Conservation (phyloP, 2,329 filamentous ascomycete species). For the Fusarium camptoceras region DNA sequence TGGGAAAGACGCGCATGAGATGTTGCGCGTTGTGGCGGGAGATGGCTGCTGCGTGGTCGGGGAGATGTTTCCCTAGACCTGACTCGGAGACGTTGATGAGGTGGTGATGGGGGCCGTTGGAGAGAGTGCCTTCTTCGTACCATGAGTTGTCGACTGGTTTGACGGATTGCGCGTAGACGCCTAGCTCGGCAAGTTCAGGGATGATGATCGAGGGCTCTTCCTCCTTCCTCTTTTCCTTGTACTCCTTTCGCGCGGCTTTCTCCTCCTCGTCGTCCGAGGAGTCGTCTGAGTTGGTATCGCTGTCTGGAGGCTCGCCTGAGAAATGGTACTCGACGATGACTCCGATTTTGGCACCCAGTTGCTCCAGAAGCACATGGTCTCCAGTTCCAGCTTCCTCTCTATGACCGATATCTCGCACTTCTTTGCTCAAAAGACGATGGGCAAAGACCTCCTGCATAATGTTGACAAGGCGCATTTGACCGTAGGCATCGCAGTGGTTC, state of each 20-base stretch:
- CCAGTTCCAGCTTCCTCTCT: constrained; percentile 63
- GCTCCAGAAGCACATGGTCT: constrained; percentile 67
- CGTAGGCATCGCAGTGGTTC: constrained; percentile 71
- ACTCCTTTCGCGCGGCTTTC: constrained; percentile 61
- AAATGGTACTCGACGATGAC: constrained; percentile 77
- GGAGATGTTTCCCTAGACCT: constrained; percentile 65
- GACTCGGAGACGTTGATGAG: constrained; percentile 77
- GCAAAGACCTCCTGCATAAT: constrained; percentile 75
- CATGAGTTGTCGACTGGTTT: constrained; percentile 75
- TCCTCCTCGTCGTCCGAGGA: constrained; percentile 59
- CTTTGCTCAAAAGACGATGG: constrained; percentile 67
- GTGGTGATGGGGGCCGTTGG: constrained; percentile 72
- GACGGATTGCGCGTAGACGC: constrained; percentile 77
- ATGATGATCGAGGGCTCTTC: constrained; percentile 64
- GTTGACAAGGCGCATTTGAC: constrained; percentile 70
- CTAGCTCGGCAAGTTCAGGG: constrained; percentile 72
- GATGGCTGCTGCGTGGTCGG: constrained; percentile 60
- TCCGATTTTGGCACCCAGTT: constrained; percentile 72
- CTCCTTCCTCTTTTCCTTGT: constrained; percentile 65
- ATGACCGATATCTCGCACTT: constrained; percentile 67
- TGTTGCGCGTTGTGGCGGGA: constrained; percentile 71
- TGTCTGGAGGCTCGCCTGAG: constrained; percentile 60
- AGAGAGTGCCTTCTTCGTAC: constrained; percentile 63
- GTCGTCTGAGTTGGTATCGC: constrained; percentile 47
- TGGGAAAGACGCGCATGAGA: constrained; percentile 77